Evolutionary conservation across 1,284 basidiomycete genomes (phyloP), one percentile per base, ranked within the genome.

Genomic region (Puccinia brachypodii): DNA sequence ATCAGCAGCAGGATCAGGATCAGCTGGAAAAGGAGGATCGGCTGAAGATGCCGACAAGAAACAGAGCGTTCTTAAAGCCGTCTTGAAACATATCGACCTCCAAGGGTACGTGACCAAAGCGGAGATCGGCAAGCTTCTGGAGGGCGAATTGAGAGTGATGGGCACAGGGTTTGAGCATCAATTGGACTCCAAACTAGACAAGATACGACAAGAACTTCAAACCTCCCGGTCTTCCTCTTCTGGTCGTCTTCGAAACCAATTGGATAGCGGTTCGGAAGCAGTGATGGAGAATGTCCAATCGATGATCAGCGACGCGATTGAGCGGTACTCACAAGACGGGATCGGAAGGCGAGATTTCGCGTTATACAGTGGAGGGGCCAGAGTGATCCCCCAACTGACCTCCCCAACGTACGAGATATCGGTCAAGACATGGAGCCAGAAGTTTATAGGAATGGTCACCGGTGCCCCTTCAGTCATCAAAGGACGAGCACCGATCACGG

Each of bases 291-390:
- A 28, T 28, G 62, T 79, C 11, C 50, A 79, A 36, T n/a, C 19
- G 33, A 16, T 96, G 62, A 92, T 97, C 84, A 91, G 94, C 83
- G 86, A 87, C 2, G 88, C 89, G 0, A 85, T 96, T 1, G 88
- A 90, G 50, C 88, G 89, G 50, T 90, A 90, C 84, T 92, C 90
- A 16, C 91, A 93, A 85, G 95, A 98, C 85, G 89, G 88, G n/a
- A 87, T 97, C 60, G 93, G 90, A 0, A 90, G 90, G 60, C 88
- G 92, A 0, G 96, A 99, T 87, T 96, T 91, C 85, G 96, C 96
- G 0, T 88, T 95, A 4, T 92, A 92, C 86, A 92, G 94, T 7
- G 90, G 90, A 1, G 96, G 96, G 9, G 96, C 90, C 0, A 88
- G 90, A 0, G 89, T 95, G 83, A 91, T 98, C 64, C 94, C 94